phyloP scores from a whole-genome alignment of 306 rosid genomes.

The Arachis hypogaea region DNA sequence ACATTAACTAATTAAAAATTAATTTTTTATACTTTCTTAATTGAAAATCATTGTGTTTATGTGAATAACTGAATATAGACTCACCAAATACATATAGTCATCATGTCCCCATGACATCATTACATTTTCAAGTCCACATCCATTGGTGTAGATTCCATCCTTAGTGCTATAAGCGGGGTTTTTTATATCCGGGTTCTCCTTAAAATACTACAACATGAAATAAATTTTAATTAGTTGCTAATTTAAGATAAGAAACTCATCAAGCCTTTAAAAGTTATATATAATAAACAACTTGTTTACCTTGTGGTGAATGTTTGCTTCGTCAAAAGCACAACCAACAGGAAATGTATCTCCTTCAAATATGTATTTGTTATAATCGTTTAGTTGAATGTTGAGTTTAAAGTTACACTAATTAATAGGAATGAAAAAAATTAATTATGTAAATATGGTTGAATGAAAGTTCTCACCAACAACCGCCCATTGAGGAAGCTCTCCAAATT shows the following conservation, averaged over 20 bases:
- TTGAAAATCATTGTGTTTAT: too few species aligned
- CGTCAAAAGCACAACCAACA: slow-evolving; percentile 51
- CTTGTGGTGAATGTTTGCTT: slow-evolving; percentile 46
- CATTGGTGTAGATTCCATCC: too few species aligned
- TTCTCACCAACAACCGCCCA: slow-evolving; percentile 62
- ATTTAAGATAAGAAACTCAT: not conserved
- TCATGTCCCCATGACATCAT: too few species aligned
- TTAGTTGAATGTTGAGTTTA: slow-evolving; percentile 24
- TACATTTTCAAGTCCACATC: too few species aligned
- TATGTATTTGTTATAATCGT: not conserved
- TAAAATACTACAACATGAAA: slow-evolving; percentile 39
- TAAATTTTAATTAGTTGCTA: not conserved
- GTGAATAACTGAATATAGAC: not conserved
- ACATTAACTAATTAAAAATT: too few species aligned
- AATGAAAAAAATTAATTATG: too few species aligned
- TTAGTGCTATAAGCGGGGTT: slow-evolving; percentile 33
- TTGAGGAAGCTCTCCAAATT: slow-evolving; percentile 52
- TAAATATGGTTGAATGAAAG: too few species aligned
- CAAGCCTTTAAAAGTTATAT: not conserved
- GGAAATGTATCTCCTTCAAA: slow-evolving; percentile 57
- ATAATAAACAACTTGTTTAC: slow-evolving; percentile 25
- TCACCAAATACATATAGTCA: slow-evolving; percentile 52
- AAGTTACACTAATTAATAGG: too few species aligned
- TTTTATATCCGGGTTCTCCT: slow-evolving; percentile 45
- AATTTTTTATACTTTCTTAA: too few species aligned